Evolutionary conservation across 2,329 filamentous ascomycete genomes (phyloP).

Genomic region (Exophiala bonariae): DNA sequence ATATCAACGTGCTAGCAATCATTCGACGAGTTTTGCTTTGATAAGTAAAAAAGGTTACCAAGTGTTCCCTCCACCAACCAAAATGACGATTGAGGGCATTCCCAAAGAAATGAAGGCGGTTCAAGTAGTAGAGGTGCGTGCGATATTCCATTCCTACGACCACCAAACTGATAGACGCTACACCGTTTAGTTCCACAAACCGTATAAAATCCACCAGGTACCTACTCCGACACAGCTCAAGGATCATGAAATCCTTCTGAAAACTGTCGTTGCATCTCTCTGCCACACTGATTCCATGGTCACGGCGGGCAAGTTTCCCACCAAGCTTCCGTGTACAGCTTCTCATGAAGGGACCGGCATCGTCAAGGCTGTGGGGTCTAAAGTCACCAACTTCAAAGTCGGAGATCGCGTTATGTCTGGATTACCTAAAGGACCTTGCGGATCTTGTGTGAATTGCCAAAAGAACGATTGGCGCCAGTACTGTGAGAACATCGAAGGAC

Average conservation of each 20-base stretch:
- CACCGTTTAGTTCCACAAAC: conserved; percentile 43
- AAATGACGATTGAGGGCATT: conserved; percentile 22
- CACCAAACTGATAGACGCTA: too few species aligned
- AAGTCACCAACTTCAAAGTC: conserved; percentile 43
- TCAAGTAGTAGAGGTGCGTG: conserved; percentile 25
- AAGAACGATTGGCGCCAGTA: conserved; percentile 55
- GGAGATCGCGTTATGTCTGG: conserved; percentile 60
- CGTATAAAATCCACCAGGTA: conserved; percentile 54
- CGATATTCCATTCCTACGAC: not conserved
- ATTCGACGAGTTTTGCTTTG: too few species aligned
- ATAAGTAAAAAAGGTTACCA: too few species aligned
- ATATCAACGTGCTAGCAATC: too few species aligned
- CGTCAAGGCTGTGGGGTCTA: conserved; percentile 48
- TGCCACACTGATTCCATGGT: conserved; percentile 66
- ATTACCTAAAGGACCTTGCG: conserved; percentile 55
- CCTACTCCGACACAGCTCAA: conserved; percentile 49
- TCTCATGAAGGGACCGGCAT: conserved; percentile 61
- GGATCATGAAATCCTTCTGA: conserved; percentile 59
- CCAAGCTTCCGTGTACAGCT: conserved; percentile 52
- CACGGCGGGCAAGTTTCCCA: conserved; percentile 48
- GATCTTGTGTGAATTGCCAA: conserved; percentile 53
- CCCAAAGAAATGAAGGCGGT: conserved; percentile 27
- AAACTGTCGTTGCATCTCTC: conserved; percentile 59
- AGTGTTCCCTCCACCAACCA: not conserved
- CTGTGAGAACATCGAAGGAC: conserved; percentile 46